Conservation (phyloP, 2,329 filamentous ascomycete genomes). For the Aspergillus quadricinctus region DNA sequence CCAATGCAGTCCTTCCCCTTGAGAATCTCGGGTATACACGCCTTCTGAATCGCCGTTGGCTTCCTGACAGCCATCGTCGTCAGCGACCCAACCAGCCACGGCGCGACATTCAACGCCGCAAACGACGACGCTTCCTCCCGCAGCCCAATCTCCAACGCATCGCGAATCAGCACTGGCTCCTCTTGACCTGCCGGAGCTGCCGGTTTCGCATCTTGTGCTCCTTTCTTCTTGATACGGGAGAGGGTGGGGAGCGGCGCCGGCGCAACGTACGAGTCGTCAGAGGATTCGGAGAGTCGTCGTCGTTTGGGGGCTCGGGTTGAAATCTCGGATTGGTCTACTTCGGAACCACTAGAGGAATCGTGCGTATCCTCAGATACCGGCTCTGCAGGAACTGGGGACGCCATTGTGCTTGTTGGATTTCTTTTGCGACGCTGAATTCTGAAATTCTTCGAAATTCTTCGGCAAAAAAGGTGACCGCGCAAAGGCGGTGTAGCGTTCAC, state of each 20-base stretch:
- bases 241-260: conserved; percentile 33
- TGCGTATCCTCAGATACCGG: conserved; percentile 18
- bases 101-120: conserved; percentile 65
- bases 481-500: conserved; percentile 21
- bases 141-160: conserved; percentile 38
- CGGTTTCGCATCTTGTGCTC: conserved; percentile 15
- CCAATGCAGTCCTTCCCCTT: conserved; percentile 92
- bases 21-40: conserved; percentile 87
- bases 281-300: conserved; percentile 36
- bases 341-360: conserved; percentile 10
- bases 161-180: conserved; percentile 36
- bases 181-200: conserved; percentile 17
- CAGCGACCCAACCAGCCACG: conserved; percentile 85
- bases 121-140: conserved; percentile 57
- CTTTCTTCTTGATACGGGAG: conserved; percentile 41
- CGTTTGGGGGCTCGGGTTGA: conserved; percentile 35
- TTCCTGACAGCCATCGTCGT: conserved; percentile 73
- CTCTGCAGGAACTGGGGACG: conserved; percentile 20
- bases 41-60: conserved; percentile 88
- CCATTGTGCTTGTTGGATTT: conserved; percentile 21
- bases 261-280: conserved; percentile 31
- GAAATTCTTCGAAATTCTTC: conserved; percentile 19
- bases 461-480: conserved; percentile 30
- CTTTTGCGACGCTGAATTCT: conserved; percentile 9
- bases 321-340: conserved; percentile 16